Evolutionary conservation across 192 early-diverging fungal species (phyloP).

Genomic region (Coemansia sp.): DNA sequence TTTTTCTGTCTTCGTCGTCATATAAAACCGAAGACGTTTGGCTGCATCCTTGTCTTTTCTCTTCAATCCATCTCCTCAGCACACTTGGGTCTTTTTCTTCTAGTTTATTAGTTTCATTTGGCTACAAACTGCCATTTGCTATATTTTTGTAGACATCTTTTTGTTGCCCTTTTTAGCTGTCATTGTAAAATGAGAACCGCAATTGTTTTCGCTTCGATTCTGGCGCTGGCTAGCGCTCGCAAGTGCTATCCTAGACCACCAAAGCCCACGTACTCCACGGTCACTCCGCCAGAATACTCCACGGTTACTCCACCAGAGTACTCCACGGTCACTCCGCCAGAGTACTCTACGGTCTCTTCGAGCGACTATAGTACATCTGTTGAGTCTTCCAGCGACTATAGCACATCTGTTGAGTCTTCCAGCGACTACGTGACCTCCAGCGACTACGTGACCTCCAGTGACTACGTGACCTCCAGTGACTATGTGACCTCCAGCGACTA

Average conservation of each 20-base stretch:
- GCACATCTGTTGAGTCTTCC: slow-evolving; percentile 2
- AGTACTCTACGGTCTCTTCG: slow-evolving; percentile 11
- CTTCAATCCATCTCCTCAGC: slow-evolving; percentile 5
- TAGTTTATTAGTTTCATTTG: neutral
- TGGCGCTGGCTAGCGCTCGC: slow-evolving; percentile 24
- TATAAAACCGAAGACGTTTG: neutral
- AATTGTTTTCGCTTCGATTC: slow-evolving; percentile 23
- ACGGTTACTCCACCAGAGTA: neutral
- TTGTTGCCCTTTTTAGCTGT: neutral
- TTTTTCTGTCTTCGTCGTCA: neutral
- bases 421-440: neutral
- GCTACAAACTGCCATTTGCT: slow-evolving; percentile 2
- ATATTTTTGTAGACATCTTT: slow-evolving; percentile 6
- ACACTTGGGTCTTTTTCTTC: slow-evolving; percentile 4
- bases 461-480: no score
- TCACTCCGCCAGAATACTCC: neutral
- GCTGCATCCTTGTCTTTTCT: neutral
- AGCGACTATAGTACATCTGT: slow-evolving; percentile 9
- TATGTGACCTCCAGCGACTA: neutral
- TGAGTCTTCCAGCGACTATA: slow-evolving; percentile 6
- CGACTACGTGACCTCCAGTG: no score
- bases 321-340: slow-evolving; percentile 9
- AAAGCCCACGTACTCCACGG: neutral
- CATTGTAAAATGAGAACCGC: slow-evolving; percentile 28
- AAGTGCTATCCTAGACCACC: slow-evolving; percentile 46